These are phyloP conservation scores for Austroboletus olivaceoglutinosus DNA, from an alignment of 1,284 basidiomycete genomes.

Conservation along the genomic window DNA sequence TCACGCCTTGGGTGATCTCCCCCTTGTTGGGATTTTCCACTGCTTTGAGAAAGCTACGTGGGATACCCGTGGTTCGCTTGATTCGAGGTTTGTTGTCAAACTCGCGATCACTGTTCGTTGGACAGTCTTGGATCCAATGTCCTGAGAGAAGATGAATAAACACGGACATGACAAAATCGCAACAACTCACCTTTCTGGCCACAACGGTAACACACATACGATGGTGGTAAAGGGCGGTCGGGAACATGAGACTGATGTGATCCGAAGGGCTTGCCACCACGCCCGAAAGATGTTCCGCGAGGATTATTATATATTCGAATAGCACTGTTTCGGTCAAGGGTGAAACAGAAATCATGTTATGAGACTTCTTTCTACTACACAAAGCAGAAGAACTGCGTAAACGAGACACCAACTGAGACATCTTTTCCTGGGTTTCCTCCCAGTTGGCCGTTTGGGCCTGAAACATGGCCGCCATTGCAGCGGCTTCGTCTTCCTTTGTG, in stretches of 20 bases:
- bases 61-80: conserved; percentile 97
- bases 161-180: background rate
- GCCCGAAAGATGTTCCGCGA: conserved; percentile 54
- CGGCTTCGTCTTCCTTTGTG: conserved; percentile 72
- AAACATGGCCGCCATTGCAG: conserved; percentile 95
- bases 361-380: conserved; percentile 65
- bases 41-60: conserved; percentile 94
- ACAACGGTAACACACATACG: conserved; percentile 99
- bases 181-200: conserved; percentile 84
- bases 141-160: conserved; percentile 47
- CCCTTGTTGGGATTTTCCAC: conserved; percentile 84
- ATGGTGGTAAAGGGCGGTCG: conserved; percentile 78
- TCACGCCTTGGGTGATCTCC: conserved; percentile 79
- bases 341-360: conserved; percentile 52
- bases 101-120: conserved; percentile 94
- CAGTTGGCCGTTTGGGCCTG: conserved; percentile 87
- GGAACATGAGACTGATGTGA: conserved; percentile 47
- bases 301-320: conserved; percentile 66
- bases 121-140: conserved; percentile 99
- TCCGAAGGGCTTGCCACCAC: conserved; percentile 61
- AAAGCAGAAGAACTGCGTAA: conserved; percentile 47
- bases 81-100: conserved; percentile 94
- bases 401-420: conserved; percentile 87
- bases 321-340: conserved; percentile 53
- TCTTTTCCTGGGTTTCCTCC: conserved; percentile 96